These are phyloP conservation scores for Trametes coccinea DNA, from an alignment of 768 basidiomycete genomes.

Conservation along the genomic window DNA sequence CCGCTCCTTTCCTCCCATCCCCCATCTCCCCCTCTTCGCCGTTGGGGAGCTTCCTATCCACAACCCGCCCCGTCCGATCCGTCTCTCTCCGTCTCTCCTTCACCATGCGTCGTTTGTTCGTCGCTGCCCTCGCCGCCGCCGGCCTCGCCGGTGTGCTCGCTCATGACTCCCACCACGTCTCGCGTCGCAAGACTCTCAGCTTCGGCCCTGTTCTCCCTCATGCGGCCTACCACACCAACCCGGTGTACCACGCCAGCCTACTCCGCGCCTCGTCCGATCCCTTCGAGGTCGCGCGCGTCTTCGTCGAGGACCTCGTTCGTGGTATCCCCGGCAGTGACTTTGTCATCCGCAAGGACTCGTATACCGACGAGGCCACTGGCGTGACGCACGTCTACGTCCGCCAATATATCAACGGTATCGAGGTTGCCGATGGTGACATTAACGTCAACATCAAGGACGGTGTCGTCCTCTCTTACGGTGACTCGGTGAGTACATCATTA, in stretches of 20 bases:
- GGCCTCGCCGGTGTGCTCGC: conserved; percentile 61
- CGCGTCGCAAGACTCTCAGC: conserved; percentile 79
- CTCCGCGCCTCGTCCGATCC: conserved; percentile 41
- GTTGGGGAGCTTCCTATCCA: conserved; percentile 13
- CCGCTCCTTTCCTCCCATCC: conserved; percentile 18
- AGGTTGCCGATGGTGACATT: conserved; percentile 89
- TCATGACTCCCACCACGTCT: conserved; percentile 35
- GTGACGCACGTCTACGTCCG: conserved; percentile 87
- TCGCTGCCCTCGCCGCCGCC: conserved; percentile 60
- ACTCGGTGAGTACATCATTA: conserved; percentile 58
- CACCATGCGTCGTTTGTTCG: conserved; percentile 64
- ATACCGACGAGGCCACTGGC: conserved; percentile 84
- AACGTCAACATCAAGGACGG: conserved; percentile 92
- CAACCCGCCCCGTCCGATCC: neutral
- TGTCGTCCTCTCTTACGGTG: conserved; percentile 80
- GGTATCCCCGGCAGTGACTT: conserved; percentile 45
- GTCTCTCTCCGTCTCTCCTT: conserved; percentile 6
- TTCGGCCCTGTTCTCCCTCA: conserved; percentile 84
- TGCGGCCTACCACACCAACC: conserved; percentile 59
- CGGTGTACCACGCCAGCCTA: conserved; percentile 35
- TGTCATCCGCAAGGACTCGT: conserved; percentile 77
- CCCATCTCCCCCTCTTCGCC: conserved; percentile 25
- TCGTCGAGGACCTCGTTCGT: conserved; percentile 52
- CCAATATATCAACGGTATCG: conserved; percentile 82
- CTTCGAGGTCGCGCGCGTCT: conserved; percentile 59